Evolutionary conservation across 495 filamentous ascomycete species (phyloP), one percentile per base, ranked within the genome.

Genomic region (Hypoxylon perforatum): DNA sequence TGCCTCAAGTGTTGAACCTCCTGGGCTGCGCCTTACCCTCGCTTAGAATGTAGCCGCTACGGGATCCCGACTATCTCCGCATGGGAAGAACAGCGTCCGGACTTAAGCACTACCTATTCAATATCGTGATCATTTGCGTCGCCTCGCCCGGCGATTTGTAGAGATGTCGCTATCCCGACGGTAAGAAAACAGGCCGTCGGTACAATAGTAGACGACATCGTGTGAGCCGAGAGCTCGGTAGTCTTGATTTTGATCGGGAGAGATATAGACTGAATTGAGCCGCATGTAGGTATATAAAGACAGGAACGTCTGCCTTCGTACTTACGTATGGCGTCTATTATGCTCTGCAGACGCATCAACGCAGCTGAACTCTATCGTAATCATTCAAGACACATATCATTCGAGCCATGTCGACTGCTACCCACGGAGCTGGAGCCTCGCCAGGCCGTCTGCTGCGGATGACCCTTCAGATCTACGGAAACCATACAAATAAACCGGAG

Each of bases 401-500:
- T 19, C n/a, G 2, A 36, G 21, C 19, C 4, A 65, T 59, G 47
- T 38, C 54, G 7, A 22, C 11, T 25, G 6, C 36, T 0, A 1
- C 12, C 22, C 35, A 57, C 4, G 46, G 39, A 4, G 45, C 30
- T 3, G 22, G 11, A 15, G 22, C 38, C 28, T 53, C 54, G n/a
- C 48, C 39, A 15, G 38, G 53, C 18, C 18, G 47, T 8, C 22
- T 58, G 17, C 46, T 52, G 1, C 53, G 54, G 21, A 14, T 57
- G 30, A 64, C 47, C 9, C 19, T 65, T 0, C 33, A 65, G 14
- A 48, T 65, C 28, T 58, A 54, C 9, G 46, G 14, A 6, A 49
- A 65, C 12, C 42, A 2, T 11, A 54, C 58, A 21, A 65, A 54
- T 11, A 59, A 48, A 8, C 30, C 33, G 0, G 55, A 44, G 35